phyloP scores from a whole-genome alignment of 2,329 filamentous ascomycete genomes.

The Diplodia sapinea region DNA sequence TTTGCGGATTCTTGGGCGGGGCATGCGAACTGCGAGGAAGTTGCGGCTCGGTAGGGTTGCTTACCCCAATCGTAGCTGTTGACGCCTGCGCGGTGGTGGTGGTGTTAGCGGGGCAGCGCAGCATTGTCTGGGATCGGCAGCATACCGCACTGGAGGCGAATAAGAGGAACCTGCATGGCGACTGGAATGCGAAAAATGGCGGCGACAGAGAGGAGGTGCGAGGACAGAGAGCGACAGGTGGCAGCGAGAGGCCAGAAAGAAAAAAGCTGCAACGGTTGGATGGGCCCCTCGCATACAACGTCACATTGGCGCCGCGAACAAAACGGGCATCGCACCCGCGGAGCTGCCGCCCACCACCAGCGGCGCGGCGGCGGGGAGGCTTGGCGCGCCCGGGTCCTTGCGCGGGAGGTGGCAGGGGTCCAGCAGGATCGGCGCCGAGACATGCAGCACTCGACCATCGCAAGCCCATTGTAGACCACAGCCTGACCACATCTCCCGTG shows the following conservation, averaged over 20 bases:
- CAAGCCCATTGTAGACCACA: constrained; percentile 1
- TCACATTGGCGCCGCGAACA: constrained; percentile 13
- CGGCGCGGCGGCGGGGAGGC: constrained; percentile 12
- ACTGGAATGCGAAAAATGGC: background rate
- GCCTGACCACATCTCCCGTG: background rate
- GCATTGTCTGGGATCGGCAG: constrained; percentile 31
- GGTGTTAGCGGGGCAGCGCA: constrained; percentile 37
- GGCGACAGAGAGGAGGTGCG: background rate
- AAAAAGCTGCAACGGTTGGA: background rate
- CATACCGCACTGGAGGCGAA: constrained; percentile 78
- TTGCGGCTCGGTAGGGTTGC: constrained; percentile 37
- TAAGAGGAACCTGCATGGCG: constrained; percentile 75
- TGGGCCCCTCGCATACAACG: constrained; percentile 16
- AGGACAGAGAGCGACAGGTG: background rate
- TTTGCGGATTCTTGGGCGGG: background rate
- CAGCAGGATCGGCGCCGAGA: constrained; percentile 9
- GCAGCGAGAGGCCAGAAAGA: background rate
- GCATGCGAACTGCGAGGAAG: constrained; percentile 34
- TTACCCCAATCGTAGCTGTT: constrained; percentile 98
- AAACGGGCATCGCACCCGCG: background rate
- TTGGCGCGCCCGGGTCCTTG: constrained; percentile 4
- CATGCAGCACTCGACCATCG: constrained; percentile 1
- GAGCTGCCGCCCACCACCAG: background rate
- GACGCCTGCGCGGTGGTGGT: constrained; percentile 68
- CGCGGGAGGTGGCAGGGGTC: constrained; percentile 5